phyloP scores from a whole-genome alignment of 208 protist species.

The Leishmania braziliensis region DNA sequence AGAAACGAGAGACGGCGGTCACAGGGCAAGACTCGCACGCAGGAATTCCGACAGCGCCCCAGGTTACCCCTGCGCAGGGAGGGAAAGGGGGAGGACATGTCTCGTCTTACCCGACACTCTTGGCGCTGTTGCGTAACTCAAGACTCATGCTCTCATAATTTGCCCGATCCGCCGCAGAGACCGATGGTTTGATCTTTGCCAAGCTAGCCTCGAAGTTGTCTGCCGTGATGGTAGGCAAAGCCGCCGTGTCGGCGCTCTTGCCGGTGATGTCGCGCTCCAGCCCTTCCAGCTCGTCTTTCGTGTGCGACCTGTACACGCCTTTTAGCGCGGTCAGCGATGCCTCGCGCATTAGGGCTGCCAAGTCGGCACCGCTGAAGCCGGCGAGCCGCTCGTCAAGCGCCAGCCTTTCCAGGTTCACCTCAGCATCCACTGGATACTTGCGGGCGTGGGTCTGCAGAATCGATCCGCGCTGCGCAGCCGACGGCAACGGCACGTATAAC shows the following conservation, averaged over 20 bases:
- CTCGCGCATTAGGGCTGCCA: conserved; percentile 93
- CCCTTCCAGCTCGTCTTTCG: conserved; percentile 61
- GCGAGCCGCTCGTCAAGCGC: conserved; percentile 75
- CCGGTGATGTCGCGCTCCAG: conserved; percentile 79
- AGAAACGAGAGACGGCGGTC: neutral
- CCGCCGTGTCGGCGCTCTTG: conserved; percentile 31
- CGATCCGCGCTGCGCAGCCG: conserved; percentile 72
- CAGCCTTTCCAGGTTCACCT: conserved; percentile 81
- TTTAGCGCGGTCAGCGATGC: conserved; percentile 89
- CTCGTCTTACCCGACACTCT: conserved; percentile 27
- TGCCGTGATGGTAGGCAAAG: conserved; percentile 63
- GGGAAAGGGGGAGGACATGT: neutral
- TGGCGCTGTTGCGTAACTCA: conserved; percentile 34
- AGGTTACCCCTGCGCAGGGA: neutral
- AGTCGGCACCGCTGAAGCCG: conserved; percentile 96
- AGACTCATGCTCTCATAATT: conserved; percentile 75
- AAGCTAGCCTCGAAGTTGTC: conserved; percentile 74
- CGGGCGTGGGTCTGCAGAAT: conserved; percentile 92
- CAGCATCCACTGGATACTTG: conserved; percentile 83
- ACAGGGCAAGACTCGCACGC: neutral
- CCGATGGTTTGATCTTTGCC: conserved; percentile 76
- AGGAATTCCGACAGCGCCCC: neutral
- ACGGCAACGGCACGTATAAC: conserved; percentile 97
- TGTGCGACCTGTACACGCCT: conserved; percentile 64
- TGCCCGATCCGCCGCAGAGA: conserved; percentile 67